Evolutionary conservation across 2,329 filamentous ascomycete genomes (phyloP).

Genomic region (Thielaviopsis ethacetica): DNA sequence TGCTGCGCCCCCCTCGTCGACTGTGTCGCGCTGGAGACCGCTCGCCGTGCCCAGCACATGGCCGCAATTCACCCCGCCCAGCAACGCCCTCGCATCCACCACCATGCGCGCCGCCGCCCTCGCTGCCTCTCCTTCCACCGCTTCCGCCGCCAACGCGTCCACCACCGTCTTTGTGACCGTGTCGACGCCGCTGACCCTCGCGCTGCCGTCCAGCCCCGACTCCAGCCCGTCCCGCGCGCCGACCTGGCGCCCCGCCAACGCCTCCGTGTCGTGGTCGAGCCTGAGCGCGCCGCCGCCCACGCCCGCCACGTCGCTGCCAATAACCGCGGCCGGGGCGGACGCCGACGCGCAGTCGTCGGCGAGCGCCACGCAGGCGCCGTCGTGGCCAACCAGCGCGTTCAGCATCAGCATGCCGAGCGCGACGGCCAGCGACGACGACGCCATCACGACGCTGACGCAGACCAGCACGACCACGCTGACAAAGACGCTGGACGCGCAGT

Average conservation of each 20-base stretch:
- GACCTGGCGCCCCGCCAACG: slow-evolving; percentile 2
- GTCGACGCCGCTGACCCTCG: background rate
- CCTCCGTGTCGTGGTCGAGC: slow-evolving; percentile 3
- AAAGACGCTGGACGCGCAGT: background rate
- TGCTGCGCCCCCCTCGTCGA: too few species aligned
- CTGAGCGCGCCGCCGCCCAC: background rate
- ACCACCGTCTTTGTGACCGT: slow-evolving; percentile 1
- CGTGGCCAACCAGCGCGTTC: slow-evolving; percentile 2
- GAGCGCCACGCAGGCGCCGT: slow-evolving; percentile 1
- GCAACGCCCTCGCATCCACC: background rate
- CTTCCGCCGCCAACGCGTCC: background rate
- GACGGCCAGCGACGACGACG: background rate
- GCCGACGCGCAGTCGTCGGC: background rate
- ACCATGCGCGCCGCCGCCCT: background rate
- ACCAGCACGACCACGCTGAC: too few species aligned
- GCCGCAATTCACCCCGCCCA: too few species aligned
- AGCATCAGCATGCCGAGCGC: background rate
- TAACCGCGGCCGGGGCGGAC: too few species aligned
- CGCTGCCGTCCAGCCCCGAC: background rate
- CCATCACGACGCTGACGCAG: background rate
- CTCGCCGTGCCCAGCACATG: too few species aligned
- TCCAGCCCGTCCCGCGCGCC: background rate
- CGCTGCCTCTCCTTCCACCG: background rate
- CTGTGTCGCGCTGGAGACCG: too few species aligned
- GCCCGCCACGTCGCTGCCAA: too few species aligned